Evolutionary conservation across 768 basidiomycete genomes (phyloP).

Genomic region (Scleroderma bovista): DNA sequence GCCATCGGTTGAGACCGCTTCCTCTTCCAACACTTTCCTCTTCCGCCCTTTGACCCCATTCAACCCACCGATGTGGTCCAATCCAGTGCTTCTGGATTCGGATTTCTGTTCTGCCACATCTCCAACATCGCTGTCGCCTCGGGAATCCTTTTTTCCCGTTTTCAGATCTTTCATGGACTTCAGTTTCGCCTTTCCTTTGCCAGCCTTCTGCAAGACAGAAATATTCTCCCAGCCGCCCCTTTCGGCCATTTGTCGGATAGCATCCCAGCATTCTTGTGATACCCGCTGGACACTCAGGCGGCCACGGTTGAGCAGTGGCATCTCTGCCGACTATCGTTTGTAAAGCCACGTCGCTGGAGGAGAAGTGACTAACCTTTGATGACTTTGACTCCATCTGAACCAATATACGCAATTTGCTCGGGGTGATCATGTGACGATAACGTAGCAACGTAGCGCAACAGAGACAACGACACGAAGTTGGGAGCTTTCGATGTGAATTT

Average conservation of each 20-base stretch:
- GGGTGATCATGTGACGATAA: constrained; percentile 35
- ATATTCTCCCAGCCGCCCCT: constrained; percentile 74
- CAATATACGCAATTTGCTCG: constrained; percentile 61
- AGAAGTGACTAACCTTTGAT: constrained; percentile 47
- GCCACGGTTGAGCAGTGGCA: constrained; percentile 77
- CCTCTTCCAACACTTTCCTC: constrained; percentile 12
- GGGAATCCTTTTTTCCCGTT: background rate
- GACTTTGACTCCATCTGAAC: constrained; percentile 50
- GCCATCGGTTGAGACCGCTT: constrained; percentile 3
- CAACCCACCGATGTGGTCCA: background rate
- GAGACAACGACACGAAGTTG: constrained; percentile 73
- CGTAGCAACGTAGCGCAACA: constrained; percentile 62
- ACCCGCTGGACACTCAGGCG: constrained; percentile 87
- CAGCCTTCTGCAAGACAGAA: constrained; percentile 32
- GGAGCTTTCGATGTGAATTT: constrained; percentile 57
- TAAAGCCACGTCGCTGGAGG: background rate
- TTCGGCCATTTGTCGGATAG: constrained; percentile 54
- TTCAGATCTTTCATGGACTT: background rate
- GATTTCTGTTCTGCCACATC: constrained; percentile 5
- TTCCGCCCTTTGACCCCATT: constrained; percentile 13
- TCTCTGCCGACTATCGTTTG: constrained; percentile 38
- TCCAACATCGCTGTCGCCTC: background rate
- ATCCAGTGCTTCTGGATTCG: background rate
- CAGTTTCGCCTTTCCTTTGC: background rate
- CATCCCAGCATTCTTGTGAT: constrained; percentile 55